Evolutionary conservation across 192 early-diverging fungal genomes (phyloP), one percentile per base, ranked within the genome.

Genomic region (Mortierella hygrophila): DNA sequence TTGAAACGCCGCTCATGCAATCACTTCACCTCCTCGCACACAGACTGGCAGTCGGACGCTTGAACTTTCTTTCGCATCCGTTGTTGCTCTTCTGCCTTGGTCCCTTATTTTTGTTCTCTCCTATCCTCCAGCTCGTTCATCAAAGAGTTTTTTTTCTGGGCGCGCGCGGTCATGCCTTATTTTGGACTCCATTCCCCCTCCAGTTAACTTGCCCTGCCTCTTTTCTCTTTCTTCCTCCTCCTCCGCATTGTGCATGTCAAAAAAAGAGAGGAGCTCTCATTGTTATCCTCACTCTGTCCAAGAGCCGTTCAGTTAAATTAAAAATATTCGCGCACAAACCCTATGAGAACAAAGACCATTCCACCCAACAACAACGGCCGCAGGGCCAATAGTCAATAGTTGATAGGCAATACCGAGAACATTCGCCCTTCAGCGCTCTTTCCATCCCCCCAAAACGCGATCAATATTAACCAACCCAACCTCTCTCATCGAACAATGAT

Each of bases 131-230:
- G 26, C 26, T 29, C 9, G 8, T 10, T 57, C n/a, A 52, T 57
- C n/a, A 52, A 52, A 52, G 0, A 70, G 0, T 21, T 70, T 37
- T 32, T 70, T 9, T n/a, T 20, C 71, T 44, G 42, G 71, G 9
- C n/a, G 44, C 41, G n/a, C 41, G 29, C 41, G 41, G 71, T 82
- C 81, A 35, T 82, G 71, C 76, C 81, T 82, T 82, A 26, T 77
- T 82, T 82, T 82, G 81, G 81, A 54, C 60, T 74, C 54, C 63
- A 82, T 77, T 70, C 72, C 41, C 41, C n/a, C 79, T 6, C 49
- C 9, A 26, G 20, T 49, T 35, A 0, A 29, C 70, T 41, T 70
- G 69, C 71, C 44, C 71, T 46, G 71, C 71, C 42, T 46, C 11
- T 41, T 18, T 20, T 16, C 16, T 20, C 49, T 6, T 52, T 20